phyloP scores from a whole-genome alignment of 2,329 filamentous ascomycete genomes.

The Endocalyx cinctus region DNA sequence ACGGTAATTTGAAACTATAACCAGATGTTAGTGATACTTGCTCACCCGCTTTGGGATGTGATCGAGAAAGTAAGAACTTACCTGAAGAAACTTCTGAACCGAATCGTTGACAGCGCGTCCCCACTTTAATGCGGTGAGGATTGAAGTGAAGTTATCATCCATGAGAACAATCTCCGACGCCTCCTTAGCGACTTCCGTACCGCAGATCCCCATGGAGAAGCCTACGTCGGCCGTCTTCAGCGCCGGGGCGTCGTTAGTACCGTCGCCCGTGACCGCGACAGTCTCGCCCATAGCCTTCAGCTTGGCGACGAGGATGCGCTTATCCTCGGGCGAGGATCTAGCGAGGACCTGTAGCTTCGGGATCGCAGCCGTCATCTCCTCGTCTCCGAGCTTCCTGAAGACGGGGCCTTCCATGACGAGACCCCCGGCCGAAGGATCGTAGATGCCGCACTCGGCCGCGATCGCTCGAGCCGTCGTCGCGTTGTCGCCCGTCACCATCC shows the following conservation, averaged over 20 bases:
- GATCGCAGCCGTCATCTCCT: slow-evolving; percentile 54
- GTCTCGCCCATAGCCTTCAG: slow-evolving; percentile 60
- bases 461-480: slow-evolving; percentile 69
- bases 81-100: slow-evolving; percentile 63
- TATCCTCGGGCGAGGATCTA: slow-evolving; percentile 63
- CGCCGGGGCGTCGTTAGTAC: slow-evolving; percentile 62
- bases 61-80: slow-evolving; percentile 13
- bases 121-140: slow-evolving; percentile 64
- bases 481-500: slow-evolving; percentile 74
- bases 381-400: slow-evolving; percentile 57
- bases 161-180: slow-evolving; percentile 64
- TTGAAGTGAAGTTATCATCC: slow-evolving; percentile 63
- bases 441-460: slow-evolving; percentile 68
- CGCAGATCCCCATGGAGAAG: slow-evolving; percentile 64
- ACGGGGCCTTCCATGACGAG: slow-evolving; percentile 65
- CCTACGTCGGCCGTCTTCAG: slow-evolving; percentile 63
- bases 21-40: slow-evolving; percentile 1
- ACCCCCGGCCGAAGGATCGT: slow-evolving; percentile 53
- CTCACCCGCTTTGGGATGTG: not conserved
- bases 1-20: slow-evolving; percentile 61
- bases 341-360: slow-evolving; percentile 60
- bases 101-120: slow-evolving; percentile 66
- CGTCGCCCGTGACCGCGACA: slow-evolving; percentile 62
- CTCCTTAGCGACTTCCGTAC: slow-evolving; percentile 64
- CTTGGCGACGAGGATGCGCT: slow-evolving; percentile 56